A percentile compares a stretch with the other conserved stretches of the same genome.
Conservation (phyloP, 164 flowering plant species). For the Hamamelis virginiana region DNA sequence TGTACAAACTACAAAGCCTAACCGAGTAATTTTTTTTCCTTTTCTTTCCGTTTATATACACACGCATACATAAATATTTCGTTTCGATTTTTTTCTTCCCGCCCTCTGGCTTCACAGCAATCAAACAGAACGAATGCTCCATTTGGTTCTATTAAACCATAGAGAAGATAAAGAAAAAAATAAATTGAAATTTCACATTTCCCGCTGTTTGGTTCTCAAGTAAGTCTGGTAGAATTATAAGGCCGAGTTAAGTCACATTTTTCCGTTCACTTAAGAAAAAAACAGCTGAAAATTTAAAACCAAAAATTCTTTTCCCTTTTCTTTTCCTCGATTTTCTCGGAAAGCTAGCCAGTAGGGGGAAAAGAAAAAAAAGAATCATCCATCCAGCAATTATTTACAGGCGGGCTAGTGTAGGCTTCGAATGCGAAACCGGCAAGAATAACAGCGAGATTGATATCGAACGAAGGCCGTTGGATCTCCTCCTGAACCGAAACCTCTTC, state of each 20-base stretch:
- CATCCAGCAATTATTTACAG: conserved; percentile 52
- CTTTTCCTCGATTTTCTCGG: neutral
- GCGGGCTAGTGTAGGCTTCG: conserved; percentile 84
- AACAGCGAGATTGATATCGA: conserved; percentile 91
- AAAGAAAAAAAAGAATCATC: neutral
- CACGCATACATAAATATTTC: too few species aligned
- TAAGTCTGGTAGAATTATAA: too few species aligned
- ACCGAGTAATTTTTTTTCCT: too few species aligned
- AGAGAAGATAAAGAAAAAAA: too few species aligned
- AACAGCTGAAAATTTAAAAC: neutral
- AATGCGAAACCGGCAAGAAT: conserved; percentile 95
- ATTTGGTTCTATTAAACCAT: too few species aligned
- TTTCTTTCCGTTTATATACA: too few species aligned
- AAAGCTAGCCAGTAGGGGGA: neutral
- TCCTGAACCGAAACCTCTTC: conserved; percentile 21
- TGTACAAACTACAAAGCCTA: too few species aligned
- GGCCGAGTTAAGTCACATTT: neutral
- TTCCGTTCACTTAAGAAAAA: neutral
- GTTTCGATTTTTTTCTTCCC: too few species aligned
- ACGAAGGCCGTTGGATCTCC: conserved; percentile 54
- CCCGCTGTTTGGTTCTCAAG: too few species aligned
- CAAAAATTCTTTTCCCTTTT: neutral
- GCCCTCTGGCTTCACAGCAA: too few species aligned
- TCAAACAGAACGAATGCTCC: too few species aligned
- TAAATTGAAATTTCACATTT: too few species aligned